These are phyloP conservation scores for Arthrinium puccinioides DNA, from an alignment of 2,329 filamentous ascomycete species.

Conservation along the genomic window DNA sequence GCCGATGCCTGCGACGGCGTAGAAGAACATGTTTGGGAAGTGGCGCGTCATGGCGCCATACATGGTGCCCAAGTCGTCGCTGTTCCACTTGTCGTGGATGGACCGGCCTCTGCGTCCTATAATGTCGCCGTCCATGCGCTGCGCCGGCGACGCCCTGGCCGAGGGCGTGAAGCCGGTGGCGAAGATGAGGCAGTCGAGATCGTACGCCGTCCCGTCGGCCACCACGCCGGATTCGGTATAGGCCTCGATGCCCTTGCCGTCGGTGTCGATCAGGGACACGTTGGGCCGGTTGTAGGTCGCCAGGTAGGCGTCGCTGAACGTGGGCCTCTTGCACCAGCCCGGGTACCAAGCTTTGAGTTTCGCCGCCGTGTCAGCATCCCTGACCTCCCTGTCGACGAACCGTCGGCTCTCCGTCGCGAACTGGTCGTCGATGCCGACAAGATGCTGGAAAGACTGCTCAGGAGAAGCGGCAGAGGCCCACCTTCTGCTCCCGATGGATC, in stretches of 20 bases:
- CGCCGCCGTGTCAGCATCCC: conserved; percentile 35
- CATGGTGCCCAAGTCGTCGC: not conserved
- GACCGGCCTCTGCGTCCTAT: not conserved
- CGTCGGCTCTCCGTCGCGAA: conserved; percentile 29
- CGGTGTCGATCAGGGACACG: conserved; percentile 41
- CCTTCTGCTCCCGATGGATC: conserved; percentile 13
- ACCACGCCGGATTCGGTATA: conserved; percentile 32
- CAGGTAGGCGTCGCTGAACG: conserved; percentile 43
- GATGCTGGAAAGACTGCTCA: not conserved
- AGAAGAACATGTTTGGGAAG: conserved; percentile 1
- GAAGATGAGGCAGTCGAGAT: conserved; percentile 17
- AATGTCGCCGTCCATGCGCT: not conserved
- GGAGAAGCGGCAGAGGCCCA: conserved; percentile 17
- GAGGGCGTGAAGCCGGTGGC: conserved; percentile 1
- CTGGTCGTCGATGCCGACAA: conserved; percentile 18
- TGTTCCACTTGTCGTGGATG: conserved; percentile 1
- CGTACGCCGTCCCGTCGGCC: conserved; percentile 29
- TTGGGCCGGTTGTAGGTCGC: conserved; percentile 40
- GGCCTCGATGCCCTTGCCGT: conserved; percentile 33
- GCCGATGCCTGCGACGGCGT: not conserved
- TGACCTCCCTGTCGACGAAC: conserved; percentile 31
- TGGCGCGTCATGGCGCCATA: not conserved
- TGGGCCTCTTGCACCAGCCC: conserved; percentile 44
- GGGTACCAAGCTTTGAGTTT: conserved; percentile 44
- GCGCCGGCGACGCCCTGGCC: not conserved